Evolutionary conservation across 257 asterid species (phyloP), one percentile per base, ranked within the genome.

Genomic region (Fraxinus excelsior): DNA sequence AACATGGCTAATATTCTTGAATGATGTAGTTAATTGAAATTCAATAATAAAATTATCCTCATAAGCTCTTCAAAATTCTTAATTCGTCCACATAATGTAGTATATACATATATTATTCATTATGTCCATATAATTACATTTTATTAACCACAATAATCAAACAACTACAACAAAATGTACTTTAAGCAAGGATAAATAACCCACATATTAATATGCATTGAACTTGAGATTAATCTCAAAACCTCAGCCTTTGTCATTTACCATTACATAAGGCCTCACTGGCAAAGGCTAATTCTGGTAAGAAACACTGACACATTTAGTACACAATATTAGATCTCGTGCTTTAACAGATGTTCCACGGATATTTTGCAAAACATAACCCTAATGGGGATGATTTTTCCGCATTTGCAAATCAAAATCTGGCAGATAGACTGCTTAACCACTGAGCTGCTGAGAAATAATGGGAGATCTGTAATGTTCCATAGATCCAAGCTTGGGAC

Each of bases 241-340:
- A 62, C 68, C 68, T 62, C 68, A 25, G 68, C 68, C 68, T 25
- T 25, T 26, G 68, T 62, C 35, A 7, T 26, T 12, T 12, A 26
- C 19, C 7, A 62, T 25, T 26, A 25, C n/a, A 62, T 62, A 62
- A 62, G 68, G 68, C 68, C 68, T 62, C 68, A 62, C 68, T 11
- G 68, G 68, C 18, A 62, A 12, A 62, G 2, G 68, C 19, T 26
- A 12, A 35, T 62, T 11, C 68, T 10, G 1, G 9, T 62, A 26
- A 25, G 35, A 62, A 62, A 62, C 21, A 62, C 16, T 0, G 19
- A 6, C 68, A 62, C 29, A 1, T 26, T 62, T 26, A 0, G 7
- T 62, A 26, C 12, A 56, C 65, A n/a, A 53, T 62, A 25, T 62
- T 62, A 26, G 9, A 60, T 60, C 3, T 3, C 6, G 8, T 0